Evolutionary conservation across 805 yeast species (phyloP), one percentile per base, ranked within the genome.

Genomic region (Suhomyces canberraensis): DNA sequence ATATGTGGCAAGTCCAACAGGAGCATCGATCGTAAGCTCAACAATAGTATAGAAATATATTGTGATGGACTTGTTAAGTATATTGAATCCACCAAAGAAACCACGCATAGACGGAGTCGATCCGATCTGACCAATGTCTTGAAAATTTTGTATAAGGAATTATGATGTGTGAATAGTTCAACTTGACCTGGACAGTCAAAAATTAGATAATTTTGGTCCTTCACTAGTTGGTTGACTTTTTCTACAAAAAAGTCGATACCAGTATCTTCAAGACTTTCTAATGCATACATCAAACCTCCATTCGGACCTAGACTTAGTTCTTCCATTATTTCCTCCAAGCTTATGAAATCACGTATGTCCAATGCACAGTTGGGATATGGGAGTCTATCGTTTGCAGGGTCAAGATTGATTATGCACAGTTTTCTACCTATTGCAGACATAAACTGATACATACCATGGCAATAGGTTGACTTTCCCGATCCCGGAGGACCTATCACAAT

Each of bases 401-500:
- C 99, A 45, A 93, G 71, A 54, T 93, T 93, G 15, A 93, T 68
- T 2, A 93, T 74, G n/a, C 86, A 71, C 32, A 85, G 79, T 50
- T 86, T 84, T 42, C 99, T 69, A 4, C 99, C 99, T 35, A 95
- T 89, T 1, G 98, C 96, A 41, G 85, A 83, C 50, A 91, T 73
- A 60, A 93, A 93, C 66, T 93, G 98, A 45, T 76, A 76, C 79
- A 91, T 79, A 29, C 98, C 99, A 57, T 80, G 71, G 58, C 97
- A 90, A 57, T 87, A 93, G 0, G 98, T 95, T 0, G 96, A 86
- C 54, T 93, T 93, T 1, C 99, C 99, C 0, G 95, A 76, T 1
- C 98, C 99, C 0, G 99, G 99, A 0, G 98, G 98, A 0, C 99
- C 99, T 25, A 93, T 88, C 8, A 91, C 90, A 8, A 93, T 77